Evolutionary conservation across 768 basidiomycete genomes (phyloP).

Genomic region (Leccinum disarticulatum): DNA sequence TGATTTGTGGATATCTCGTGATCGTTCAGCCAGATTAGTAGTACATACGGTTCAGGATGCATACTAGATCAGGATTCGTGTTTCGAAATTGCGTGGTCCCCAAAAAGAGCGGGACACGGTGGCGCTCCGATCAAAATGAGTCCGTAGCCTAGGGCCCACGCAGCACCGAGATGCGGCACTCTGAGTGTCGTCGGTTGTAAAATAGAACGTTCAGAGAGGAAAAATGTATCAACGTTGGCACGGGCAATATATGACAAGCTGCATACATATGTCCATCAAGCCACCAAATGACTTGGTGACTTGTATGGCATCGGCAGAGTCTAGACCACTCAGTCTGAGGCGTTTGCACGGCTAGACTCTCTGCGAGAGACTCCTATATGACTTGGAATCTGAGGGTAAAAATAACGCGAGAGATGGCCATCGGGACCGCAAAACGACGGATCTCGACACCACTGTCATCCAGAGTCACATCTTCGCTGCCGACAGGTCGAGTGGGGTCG

Average conservation of each 20-base stretch:
- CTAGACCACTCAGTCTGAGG: slow-evolving; percentile 7
- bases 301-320: slow-evolving; percentile 8
- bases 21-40: background rate
- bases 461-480: background rate
- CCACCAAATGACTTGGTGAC: slow-evolving; percentile 27
- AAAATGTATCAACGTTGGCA: background rate
- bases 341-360: background rate
- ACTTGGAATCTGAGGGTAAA: background rate
- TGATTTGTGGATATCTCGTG: background rate
- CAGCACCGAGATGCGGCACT: slow-evolving; percentile 14
- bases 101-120: slow-evolving; percentile 17
- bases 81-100: background rate
- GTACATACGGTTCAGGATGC: background rate
- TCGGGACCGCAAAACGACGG: background rate
- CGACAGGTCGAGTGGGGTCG: background rate
- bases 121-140: slow-evolving; percentile 22
- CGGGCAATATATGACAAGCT: slow-evolving; percentile 8
- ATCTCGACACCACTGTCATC: background rate
- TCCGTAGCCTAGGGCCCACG: background rate
- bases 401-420: background rate
- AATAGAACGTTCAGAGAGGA: background rate
- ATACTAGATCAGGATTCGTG: background rate
- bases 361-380: background rate
- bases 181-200: background rate
- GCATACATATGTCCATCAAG: slow-evolving; percentile 21